Conservation (phyloP, 768 basidiomycete genomes). For the Tylopilus subfusipes region DNA sequence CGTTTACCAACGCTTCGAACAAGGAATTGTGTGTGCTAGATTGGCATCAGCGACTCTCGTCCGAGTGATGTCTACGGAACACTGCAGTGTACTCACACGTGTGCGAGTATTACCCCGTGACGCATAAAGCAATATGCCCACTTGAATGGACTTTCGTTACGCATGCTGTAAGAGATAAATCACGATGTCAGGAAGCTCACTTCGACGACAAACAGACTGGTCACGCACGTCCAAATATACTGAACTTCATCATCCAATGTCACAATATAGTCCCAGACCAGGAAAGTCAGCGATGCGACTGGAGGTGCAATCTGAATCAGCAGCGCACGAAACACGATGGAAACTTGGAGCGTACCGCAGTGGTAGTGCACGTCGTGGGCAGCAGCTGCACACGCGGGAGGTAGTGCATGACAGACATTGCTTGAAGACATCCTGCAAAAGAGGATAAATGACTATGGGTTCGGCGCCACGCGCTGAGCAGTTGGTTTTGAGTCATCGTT, state of each 20-base stretch:
- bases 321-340: not conserved
- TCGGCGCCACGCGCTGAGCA: not conserved
- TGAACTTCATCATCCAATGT: slow-evolving; percentile 16
- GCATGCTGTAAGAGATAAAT: slow-evolving; percentile 19
- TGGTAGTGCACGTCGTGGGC: slow-evolving; percentile 11
- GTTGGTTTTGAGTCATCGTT: not conserved
- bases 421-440: not conserved
- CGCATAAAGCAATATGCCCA: slow-evolving; percentile 28
- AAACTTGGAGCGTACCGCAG: not conserved
- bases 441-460: not conserved
- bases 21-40: slow-evolving; percentile 12
- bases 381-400: not conserved
- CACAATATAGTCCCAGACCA: slow-evolving; percentile 13
- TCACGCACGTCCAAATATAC: slow-evolving; percentile 23
- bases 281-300: slow-evolving; percentile 12
- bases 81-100: slow-evolving; percentile 12
- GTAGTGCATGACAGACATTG: not conserved
- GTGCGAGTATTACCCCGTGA: slow-evolving; percentile 15
- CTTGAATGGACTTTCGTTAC: slow-evolving; percentile 20
- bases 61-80: not conserved
- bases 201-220: not conserved
- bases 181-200: not conserved
- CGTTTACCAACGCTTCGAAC: not conserved
- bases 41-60: not conserved
- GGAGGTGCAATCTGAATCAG: not conserved